These are phyloP conservation scores for Hordeum marinum DNA, from an alignment of 176 grass and related monocot species.

Conservation along the genomic window DNA sequence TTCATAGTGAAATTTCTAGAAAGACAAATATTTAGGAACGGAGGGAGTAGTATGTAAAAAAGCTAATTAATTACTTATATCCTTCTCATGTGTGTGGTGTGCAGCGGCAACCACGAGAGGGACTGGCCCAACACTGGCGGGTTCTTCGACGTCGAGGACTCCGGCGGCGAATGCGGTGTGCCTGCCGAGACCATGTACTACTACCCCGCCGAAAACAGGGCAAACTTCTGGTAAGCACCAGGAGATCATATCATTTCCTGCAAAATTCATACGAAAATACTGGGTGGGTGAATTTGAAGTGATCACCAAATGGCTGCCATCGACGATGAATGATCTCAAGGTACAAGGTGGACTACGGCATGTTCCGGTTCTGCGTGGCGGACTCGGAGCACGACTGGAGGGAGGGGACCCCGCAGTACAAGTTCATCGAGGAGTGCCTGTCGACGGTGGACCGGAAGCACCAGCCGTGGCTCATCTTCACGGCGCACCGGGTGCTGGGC, in stretches of 20 bases:
- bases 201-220: conserved; percentile 68
- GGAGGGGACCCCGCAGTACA: conserved; percentile 54
- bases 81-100: neutral
- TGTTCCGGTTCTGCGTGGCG: conserved; percentile 85
- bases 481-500: conserved; percentile 70
- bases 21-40: too few relatives aligned
- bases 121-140: conserved; percentile 80
- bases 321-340: neutral
- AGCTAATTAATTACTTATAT: neutral
- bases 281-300: neutral
- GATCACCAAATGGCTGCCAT: neutral
- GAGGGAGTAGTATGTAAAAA: too few relatives aligned
- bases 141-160: conserved; percentile 55
- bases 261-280: neutral
- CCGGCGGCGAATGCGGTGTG: conserved; percentile 84
- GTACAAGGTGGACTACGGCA: conserved; percentile 76
- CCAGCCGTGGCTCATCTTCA: conserved; percentile 85
- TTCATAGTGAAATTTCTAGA: too few relatives aligned
- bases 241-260: neutral
- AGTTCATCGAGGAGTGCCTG: conserved; percentile 76
- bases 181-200: conserved; percentile 85
- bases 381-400: conserved; percentile 95
- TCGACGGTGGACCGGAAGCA: conserved; percentile 85
- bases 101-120: conserved; percentile 85
- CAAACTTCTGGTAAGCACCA: conserved; percentile 56